A percentile compares a stretch with the other conserved stretches of the same genome.
Evolutionary conservation across 129 eudicot species (phyloP).

Genomic region (Tagetes patula): DNA sequence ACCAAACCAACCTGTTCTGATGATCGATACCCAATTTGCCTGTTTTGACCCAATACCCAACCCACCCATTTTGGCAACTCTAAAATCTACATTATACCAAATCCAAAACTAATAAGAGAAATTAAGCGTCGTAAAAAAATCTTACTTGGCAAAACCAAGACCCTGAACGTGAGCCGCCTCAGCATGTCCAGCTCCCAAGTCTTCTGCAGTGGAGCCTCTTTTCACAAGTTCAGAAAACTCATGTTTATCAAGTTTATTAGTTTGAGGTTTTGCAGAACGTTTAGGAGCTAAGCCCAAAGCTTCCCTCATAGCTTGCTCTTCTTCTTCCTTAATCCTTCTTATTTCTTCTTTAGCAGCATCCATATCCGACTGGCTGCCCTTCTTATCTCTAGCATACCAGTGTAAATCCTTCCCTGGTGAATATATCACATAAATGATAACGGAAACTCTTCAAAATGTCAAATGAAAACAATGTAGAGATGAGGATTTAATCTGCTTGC

Average conservation of each 20-base stretch:
- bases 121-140: not conserved
- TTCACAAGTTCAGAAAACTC: constrained; percentile 91
- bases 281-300: constrained; percentile 98
- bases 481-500: not conserved
- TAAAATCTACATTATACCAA: not conserved
- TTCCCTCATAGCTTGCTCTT: constrained; percentile 98
- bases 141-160: constrained; percentile 90
- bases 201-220: constrained; percentile 97
- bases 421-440: not conserved
- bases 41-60: not conserved
- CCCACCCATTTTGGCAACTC: not conserved
- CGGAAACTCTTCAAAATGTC: not conserved
- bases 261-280: constrained; percentile 68
- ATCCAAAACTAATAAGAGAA: not conserved
- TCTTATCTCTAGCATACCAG: constrained; percentile 88
- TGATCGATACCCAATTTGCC: too few species aligned
- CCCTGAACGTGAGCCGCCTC: constrained; percentile 96
- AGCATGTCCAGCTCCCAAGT: constrained; percentile 96
- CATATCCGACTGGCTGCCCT: constrained; percentile 42
- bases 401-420: constrained; percentile 84
- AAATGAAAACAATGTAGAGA: not conserved
- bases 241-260: constrained; percentile 82
- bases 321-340: constrained; percentile 88
- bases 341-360: constrained; percentile 93
- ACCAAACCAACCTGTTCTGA: not conserved